A percentile compares a stretch with the other conserved stretches of the same genome.
Conservation (phyloP, 345 rosid species). For the Camelina laxa region DNA sequence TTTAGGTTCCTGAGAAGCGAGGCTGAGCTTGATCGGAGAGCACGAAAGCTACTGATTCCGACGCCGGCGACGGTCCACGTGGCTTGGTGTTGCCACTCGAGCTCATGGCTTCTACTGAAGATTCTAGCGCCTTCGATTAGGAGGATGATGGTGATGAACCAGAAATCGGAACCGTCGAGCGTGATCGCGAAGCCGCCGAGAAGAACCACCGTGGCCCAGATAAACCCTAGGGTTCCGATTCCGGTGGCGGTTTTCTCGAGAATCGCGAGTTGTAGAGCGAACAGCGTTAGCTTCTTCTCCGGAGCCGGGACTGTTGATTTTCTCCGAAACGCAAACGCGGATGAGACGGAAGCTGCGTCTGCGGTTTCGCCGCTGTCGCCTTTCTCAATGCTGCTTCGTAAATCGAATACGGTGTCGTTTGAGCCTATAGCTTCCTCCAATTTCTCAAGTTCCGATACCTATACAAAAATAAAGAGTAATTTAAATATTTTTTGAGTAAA, state of each 20-base stretch:
- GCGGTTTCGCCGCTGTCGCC: conserved; percentile 58
- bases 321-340: conserved; percentile 39
- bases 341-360: conserved; percentile 45
- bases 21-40: conserved; percentile 61
- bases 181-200: conserved; percentile 94
- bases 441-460: conserved; percentile 57
- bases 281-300: conserved; percentile 82
- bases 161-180: conserved; percentile 81
- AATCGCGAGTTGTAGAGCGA: conserved; percentile 83
- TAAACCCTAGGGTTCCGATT: conserved; percentile 87
- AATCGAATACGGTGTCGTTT: conserved; percentile 59
- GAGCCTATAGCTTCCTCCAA: conserved; percentile 59
- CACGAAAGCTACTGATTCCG: conserved; percentile 75
- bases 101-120: conserved; percentile 90
- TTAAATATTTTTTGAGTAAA: too few species aligned
- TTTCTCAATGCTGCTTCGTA: conserved; percentile 54
- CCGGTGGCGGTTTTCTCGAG: conserved; percentile 88
- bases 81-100: conserved; percentile 92
- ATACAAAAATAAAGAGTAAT: background rate
- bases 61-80: conserved; percentile 82
- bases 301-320: conserved; percentile 56
- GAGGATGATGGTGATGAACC: conserved; percentile 82
- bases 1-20: conserved; percentile 44
- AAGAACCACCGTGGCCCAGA: conserved; percentile 97
- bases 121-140: conserved; percentile 85